Evolutionary conservation across 805 yeast species (phyloP), one percentile per base, ranked within the genome.

Genomic region (Schwanniomyces polymorphus): DNA sequence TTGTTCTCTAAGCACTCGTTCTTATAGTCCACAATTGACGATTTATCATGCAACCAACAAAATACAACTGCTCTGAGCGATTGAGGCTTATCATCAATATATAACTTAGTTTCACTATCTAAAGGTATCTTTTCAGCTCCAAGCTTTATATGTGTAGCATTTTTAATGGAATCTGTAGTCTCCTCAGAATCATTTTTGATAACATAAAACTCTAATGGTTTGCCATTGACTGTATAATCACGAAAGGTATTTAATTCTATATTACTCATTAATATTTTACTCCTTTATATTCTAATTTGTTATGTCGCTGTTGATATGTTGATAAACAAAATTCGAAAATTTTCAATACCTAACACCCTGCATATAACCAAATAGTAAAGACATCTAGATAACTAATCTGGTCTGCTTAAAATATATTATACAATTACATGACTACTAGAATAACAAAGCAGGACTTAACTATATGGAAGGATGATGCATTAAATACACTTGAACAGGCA

Each of bases 21-120:
- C 49, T 90, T 79, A 63, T 92, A 91, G 45, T 89, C 96, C 10
- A 97, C 85, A 39, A 91, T 85, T 34, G 85, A 79, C 25, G 87
- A 75, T 45, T 87, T 88, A 49, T 79, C 82, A 52, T 83, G 82
- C 25, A 83, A 53, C 94, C 96, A 92, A 53, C 94, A 86, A 57
- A 88, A 89, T 33, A 81, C 74, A 2, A 87, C 81, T 0, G 88
- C 81, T 51, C 80, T 73, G 47, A 90, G 69, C 12, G 76, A 70
- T 38, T 82, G 77, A 18, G 72, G 66, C 14, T 63, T 62, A 27
- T 65, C 79, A 44, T 82, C 84, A 39, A 79, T 75, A 42, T 73
- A 68, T 58, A 85, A 85, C 43, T 77, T 75, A 9, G 91, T 84
- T n/a, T 52, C 51, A 10, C 70, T 63, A 52, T 78, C 72, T 44